Conservation (phyloP, 2,329 filamentous ascomycete species). For the Clarireedia hainanense region DNA sequence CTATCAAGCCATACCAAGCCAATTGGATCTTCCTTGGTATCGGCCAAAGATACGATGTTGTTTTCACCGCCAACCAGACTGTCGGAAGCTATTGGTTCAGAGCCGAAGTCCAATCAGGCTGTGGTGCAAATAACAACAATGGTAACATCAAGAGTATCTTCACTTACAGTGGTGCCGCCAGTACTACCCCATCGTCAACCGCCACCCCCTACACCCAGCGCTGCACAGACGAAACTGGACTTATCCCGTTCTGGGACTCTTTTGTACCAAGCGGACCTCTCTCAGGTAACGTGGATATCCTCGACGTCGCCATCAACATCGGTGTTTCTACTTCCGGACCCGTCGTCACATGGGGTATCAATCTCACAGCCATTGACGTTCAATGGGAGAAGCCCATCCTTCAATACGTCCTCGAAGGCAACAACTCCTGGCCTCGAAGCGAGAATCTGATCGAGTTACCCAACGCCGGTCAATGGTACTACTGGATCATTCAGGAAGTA, state of each 20-base stretch:
- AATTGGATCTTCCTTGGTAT: slow-evolving; percentile 34
- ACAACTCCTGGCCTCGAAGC: slow-evolving; percentile 12
- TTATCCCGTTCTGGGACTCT: slow-evolving; percentile 9
- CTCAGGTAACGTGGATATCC: not conserved
- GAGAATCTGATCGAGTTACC: slow-evolving; percentile 12
- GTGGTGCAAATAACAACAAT: slow-evolving; percentile 8
- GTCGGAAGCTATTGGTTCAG: slow-evolving; percentile 49
- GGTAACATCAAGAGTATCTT: slow-evolving; percentile 10
- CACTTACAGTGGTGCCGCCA: slow-evolving; percentile 8
- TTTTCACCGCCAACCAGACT: slow-evolving; percentile 36
- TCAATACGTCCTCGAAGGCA: slow-evolving; percentile 27
- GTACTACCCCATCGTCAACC: slow-evolving; percentile 4
- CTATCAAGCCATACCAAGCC: slow-evolving; percentile 45
- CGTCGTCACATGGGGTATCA: slow-evolving; percentile 11
- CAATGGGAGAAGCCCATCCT: slow-evolving; percentile 36
- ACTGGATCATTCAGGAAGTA: slow-evolving; percentile 14
- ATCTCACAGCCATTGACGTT: slow-evolving; percentile 27
- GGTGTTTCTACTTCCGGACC: slow-evolving; percentile 5
- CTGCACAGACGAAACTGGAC: slow-evolving; percentile 7
- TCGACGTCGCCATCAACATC: slow-evolving; percentile 7
- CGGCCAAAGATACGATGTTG: slow-evolving; percentile 36
- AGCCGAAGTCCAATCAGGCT: slow-evolving; percentile 6
- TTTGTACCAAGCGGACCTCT: slow-evolving; percentile 6
- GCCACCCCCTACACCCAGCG: slow-evolving; percentile 4
- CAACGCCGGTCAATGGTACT: slow-evolving; percentile 11